Conservation (phyloP, 1,284 basidiomycete species). For the Rhodotorula sp. region DNA sequence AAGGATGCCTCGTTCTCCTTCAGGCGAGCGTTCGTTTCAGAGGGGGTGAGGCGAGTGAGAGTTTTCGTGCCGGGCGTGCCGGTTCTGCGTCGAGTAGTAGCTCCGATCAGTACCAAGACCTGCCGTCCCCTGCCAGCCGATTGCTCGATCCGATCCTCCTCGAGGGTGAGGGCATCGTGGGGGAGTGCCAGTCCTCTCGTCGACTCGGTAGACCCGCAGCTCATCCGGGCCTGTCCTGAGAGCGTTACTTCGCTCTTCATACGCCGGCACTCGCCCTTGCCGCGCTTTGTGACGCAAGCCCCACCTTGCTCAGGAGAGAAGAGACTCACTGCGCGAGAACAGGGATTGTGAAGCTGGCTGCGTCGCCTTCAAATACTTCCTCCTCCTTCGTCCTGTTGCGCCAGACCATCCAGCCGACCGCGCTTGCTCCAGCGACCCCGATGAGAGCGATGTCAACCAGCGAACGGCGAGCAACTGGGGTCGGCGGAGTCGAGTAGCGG, state of each 20-base stretch:
- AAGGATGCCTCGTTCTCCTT: constrained; percentile 55
- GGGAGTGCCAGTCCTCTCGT: not conserved
- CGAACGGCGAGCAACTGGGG: constrained; percentile 8
- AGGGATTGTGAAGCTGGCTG: constrained; percentile 33
- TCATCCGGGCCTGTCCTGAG: too few species aligned
- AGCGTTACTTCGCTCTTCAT: too few species aligned
- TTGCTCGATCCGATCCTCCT: not conserved
- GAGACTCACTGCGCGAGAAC: constrained; percentile 34
- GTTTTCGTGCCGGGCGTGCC: constrained; percentile 37
- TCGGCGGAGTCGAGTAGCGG: constrained; percentile 2
- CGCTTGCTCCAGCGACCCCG: constrained; percentile 18
- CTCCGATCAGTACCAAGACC: too few species aligned
- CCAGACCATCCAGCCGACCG: constrained; percentile 29
- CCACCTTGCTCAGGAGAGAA: not conserved
- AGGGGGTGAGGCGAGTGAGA: constrained; percentile 58
- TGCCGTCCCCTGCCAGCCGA: not conserved
- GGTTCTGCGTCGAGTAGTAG: constrained; percentile 7
- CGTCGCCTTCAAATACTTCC: constrained; percentile 4
- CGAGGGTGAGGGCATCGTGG: too few species aligned
- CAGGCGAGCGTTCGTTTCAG: constrained; percentile 61
- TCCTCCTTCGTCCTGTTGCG: not conserved
- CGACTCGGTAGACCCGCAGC: too few species aligned
- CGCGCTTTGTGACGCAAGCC: too few species aligned
- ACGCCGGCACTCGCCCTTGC: too few species aligned
- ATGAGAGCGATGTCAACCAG: constrained; percentile 27